phyloP scores from a whole-genome alignment of 805 yeast species.

The Candida golubevii region DNA sequence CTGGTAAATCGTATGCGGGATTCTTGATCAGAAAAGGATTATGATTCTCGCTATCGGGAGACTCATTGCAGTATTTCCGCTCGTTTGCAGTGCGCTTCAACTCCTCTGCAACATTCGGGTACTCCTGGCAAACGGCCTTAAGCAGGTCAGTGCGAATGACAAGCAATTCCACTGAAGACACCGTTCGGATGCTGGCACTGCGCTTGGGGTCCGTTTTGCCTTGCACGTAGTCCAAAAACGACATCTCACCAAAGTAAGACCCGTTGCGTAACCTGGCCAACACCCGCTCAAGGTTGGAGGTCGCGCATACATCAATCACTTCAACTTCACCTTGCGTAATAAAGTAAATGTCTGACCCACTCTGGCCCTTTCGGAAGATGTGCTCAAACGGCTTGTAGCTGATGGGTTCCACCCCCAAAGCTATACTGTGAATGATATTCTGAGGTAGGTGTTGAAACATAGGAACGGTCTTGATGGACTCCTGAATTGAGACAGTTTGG shows the following conservation, averaged over 20 bases:
- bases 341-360: slow-evolving; percentile 62
- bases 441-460: slow-evolving; percentile 56
- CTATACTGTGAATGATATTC: slow-evolving; percentile 58
- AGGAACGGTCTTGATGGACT: slow-evolving; percentile 53
- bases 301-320: slow-evolving; percentile 39
- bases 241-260: slow-evolving; percentile 74
- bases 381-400: slow-evolving; percentile 53
- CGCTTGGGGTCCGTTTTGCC: slow-evolving; percentile 31
- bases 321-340: slow-evolving; percentile 69
- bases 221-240: slow-evolving; percentile 50
- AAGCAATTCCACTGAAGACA: slow-evolving; percentile 55
- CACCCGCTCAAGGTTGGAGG: slow-evolving; percentile 30
- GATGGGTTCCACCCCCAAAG: slow-evolving; percentile 57
- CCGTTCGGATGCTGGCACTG: slow-evolving; percentile 62
- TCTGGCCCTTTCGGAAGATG: slow-evolving; percentile 55
- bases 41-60: not conserved
- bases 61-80: slow-evolving; percentile 29
- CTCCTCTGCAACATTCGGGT: slow-evolving; percentile 55
- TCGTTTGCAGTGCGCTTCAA: slow-evolving; percentile 58
- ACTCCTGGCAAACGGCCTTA: slow-evolving; percentile 50
- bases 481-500: slow-evolving; percentile 52
- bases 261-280: slow-evolving; percentile 60
- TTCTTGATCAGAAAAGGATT: slow-evolving; percentile 1
- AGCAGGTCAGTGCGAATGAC: slow-evolving; percentile 55
- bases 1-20: not conserved